Percentiles rank a stretch among this genome's conserved stretches.
These are phyloP conservation scores for Crithidia bombi DNA, from an alignment of 208 protist genomes.

Conservation along the genomic window DNA sequence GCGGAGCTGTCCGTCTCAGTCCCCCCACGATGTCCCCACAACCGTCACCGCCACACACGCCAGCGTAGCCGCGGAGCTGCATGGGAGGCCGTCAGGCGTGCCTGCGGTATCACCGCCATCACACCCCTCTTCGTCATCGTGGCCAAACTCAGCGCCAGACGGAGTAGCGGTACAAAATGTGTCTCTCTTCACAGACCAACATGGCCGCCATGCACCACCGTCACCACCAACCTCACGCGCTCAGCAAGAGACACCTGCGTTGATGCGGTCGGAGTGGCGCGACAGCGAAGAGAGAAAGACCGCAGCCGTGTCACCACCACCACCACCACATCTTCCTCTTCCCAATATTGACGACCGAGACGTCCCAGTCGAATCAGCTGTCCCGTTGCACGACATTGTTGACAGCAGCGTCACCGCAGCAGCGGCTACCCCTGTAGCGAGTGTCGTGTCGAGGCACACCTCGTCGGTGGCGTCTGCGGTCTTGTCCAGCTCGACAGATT, in stretches of 20 bases:
- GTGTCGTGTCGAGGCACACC: background rate
- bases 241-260: too few species aligned
- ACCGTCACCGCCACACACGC: too few species aligned
- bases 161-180: conserved; percentile 22
- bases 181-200: too few species aligned
- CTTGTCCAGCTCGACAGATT: background rate
- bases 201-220: too few species aligned
- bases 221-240: too few species aligned
- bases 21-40: background rate
- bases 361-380: background rate
- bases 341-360: too few species aligned
- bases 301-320: too few species aligned
- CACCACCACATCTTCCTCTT: too few species aligned
- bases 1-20: background rate
- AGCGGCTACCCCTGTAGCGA: background rate
- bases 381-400: background rate
- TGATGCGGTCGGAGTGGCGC: too few species aligned
- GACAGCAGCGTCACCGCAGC: too few species aligned
- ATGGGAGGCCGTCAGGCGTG: background rate
- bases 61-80: too few species aligned
- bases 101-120: background rate
- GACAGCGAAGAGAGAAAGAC: too few species aligned
- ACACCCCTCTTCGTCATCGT: background rate
- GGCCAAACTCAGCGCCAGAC: background rate
- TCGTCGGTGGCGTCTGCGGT: conserved; percentile 1